Evolutionary conservation across 2,329 filamentous ascomycete species (phyloP), one percentile per base, ranked within the genome.

Genomic region (Dryadomyces sulphureus): DNA sequence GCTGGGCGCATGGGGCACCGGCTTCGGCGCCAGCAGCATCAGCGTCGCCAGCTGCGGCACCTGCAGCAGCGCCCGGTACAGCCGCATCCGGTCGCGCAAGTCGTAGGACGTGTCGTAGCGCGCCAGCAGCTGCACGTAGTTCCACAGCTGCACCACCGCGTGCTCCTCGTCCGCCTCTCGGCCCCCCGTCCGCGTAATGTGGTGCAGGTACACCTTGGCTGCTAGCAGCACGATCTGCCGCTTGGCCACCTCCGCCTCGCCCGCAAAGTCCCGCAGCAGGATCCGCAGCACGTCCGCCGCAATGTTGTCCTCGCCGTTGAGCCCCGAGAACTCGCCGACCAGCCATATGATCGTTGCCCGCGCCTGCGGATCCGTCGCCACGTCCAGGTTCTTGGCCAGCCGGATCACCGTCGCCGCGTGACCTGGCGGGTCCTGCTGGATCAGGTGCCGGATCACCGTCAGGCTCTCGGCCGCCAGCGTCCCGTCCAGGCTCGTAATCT

Each of bases 311-410:
- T 89, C 81, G 9, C 81, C 75, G 47, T 87, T 78, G 3, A 83
- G 63, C 0, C 87, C 86, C 0, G 90, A 79, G 55, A 93, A 96
- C 62, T 98, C 92, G 40, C 92, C 92, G 0, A 96, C 89, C 1
- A 98, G 76, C 92, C 92, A 98, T 54, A 98, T 84, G 52, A 98
- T 95, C 43, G 86, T 94, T 3, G 92, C 92, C 53, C 92, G 75
- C 4, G 92, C 92, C 50, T 88, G 82, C 1, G 92, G 80, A 50
- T 92, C 89, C 0, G 84, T 86, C 2, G 88, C 85, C 4, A 82
- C 84, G 57, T 95, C 92, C 2, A 98, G 75, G 50, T 94, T 89
- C 62, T 88, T 92, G 6, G 92, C 92, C 42, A 98, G 66, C 41
- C 87, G 77, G 30, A 96, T 77, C 1, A 96, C 88, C 0, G 92